Conservation (phyloP, 768 basidiomycete species). For the Leccinum aurantiacum region DNA sequence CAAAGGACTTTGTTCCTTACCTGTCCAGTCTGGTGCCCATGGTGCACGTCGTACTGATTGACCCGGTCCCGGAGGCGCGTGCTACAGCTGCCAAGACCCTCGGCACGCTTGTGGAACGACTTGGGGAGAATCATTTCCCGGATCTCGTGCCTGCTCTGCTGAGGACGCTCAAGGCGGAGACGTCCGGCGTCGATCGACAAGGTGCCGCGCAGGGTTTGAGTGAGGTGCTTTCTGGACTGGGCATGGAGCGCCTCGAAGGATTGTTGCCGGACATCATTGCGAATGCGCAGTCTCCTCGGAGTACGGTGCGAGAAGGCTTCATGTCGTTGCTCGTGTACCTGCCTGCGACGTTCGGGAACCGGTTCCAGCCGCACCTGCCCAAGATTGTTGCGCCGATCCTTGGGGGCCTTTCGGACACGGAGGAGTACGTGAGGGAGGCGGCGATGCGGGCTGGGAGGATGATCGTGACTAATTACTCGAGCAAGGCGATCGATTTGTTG, state of each 20-base stretch:
- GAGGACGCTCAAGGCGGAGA: conserved; percentile 86
- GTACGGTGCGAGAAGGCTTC: conserved; percentile 96
- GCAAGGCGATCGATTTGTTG: conserved; percentile 87
- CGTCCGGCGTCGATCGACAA: conserved; percentile 94
- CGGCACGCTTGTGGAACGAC: conserved; percentile 92
- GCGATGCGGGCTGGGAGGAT: conserved; percentile 99
- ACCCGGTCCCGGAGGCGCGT: conserved; percentile 96
- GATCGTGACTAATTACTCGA: conserved; percentile 94
- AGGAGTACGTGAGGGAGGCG: conserved; percentile 95
- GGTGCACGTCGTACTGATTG: conserved; percentile 89
- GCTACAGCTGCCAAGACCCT: conserved; percentile 97
- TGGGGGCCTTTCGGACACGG: conserved; percentile 85
- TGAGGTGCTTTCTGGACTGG: conserved; percentile 92
- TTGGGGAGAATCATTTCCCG: conserved; percentile 94
- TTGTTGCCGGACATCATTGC: conserved; percentile 91
- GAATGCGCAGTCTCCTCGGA: conserved; percentile 84
- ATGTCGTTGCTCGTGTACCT: conserved; percentile 96
- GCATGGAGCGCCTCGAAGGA: conserved; percentile 96
- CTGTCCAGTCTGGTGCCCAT: conserved; percentile 77
- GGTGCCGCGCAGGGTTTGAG: conserved; percentile 97
- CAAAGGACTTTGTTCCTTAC: conserved; percentile 94
- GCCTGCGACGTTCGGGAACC: conserved; percentile 92
- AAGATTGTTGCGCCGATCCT: conserved; percentile 94
- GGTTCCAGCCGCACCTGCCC: conserved; percentile 94
- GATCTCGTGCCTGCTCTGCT: conserved; percentile 90